Conservation (phyloP, 2,329 filamentous ascomycete genomes). For the Westerdykella aurantiaca region DNA sequence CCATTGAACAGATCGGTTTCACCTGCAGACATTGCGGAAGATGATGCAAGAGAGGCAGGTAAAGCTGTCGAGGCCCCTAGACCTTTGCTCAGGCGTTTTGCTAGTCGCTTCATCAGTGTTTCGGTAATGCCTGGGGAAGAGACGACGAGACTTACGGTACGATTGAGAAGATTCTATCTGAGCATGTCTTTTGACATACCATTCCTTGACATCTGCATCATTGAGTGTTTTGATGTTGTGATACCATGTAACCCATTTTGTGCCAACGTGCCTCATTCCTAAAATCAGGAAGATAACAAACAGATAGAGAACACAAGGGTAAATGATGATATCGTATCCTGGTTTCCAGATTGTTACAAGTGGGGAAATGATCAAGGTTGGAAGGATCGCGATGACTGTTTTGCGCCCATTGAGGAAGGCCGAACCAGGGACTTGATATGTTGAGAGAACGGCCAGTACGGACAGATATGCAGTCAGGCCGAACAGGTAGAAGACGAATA, state of each 20-base stretch:
- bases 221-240: constrained; percentile 46
- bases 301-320: constrained; percentile 49
- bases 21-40: constrained; percentile 22
- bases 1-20: constrained; percentile 38
- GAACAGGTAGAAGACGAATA: constrained; percentile 57
- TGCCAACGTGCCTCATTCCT: constrained; percentile 50
- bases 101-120: constrained; percentile 2
- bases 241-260: constrained; percentile 57
- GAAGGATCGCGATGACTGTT: constrained; percentile 51
- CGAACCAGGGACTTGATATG: constrained; percentile 48
- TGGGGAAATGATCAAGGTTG: constrained; percentile 53
- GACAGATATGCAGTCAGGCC: constrained; percentile 55
- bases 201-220: constrained; percentile 47
- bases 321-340: constrained; percentile 51
- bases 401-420: constrained; percentile 53
- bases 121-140: not conserved
- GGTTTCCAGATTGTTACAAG: constrained; percentile 50
- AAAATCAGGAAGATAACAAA: constrained; percentile 50
- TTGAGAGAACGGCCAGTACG: constrained; percentile 46
- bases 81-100: constrained; percentile 15
- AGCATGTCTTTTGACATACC: constrained; percentile 39
- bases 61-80: constrained; percentile 16
- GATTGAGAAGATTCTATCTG: constrained; percentile 9
- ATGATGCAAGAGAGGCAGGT: constrained; percentile 26
- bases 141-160: constrained; percentile 14